phyloP scores from a whole-genome alignment of 306 rosid species.

The Trichosanthes truncata region DNA sequence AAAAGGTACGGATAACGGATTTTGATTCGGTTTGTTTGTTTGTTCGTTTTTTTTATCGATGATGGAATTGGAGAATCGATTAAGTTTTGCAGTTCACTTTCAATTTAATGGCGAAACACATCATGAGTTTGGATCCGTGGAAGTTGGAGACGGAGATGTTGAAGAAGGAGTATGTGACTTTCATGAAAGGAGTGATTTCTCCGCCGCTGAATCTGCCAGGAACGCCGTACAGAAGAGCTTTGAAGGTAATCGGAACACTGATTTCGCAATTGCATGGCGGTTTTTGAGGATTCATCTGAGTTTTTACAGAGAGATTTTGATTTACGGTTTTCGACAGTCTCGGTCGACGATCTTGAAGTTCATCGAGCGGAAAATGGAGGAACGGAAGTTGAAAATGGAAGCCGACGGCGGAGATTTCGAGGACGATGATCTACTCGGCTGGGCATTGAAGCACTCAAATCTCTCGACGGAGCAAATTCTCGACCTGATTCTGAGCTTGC shows the following conservation, averaged over 20 bases:
- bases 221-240: conserved; percentile 79
- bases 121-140: conserved; percentile 90
- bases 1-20: conserved; percentile 38
- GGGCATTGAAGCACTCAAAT: conserved; percentile 83
- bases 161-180: conserved; percentile 73
- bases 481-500: conserved; percentile 76
- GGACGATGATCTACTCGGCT: conserved; percentile 80
- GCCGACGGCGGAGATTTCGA: conserved; percentile 29
- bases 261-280: background rate
- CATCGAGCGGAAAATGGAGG: conserved; percentile 70
- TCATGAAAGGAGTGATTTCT: conserved; percentile 93
- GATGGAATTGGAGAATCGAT: background rate
- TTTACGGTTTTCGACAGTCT: conserved; percentile 32
- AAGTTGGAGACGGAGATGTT: conserved; percentile 68
- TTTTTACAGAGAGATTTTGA: background rate
- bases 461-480: conserved; percentile 91
- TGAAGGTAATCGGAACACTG: conserved; percentile 39
- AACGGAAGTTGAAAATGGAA: conserved; percentile 25
- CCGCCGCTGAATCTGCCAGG: conserved; percentile 88
- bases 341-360: conserved; percentile 71
- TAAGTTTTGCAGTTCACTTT: conserved; percentile 63
- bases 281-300: background rate
- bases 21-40: background rate
- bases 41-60: background rate
- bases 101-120: conserved; percentile 87